A percentile compares a stretch with the other conserved stretches of the same genome.
Conservation (phyloP, 2,329 filamentous ascomycete species). For the Rhexocercosporidium sp. region DNA sequence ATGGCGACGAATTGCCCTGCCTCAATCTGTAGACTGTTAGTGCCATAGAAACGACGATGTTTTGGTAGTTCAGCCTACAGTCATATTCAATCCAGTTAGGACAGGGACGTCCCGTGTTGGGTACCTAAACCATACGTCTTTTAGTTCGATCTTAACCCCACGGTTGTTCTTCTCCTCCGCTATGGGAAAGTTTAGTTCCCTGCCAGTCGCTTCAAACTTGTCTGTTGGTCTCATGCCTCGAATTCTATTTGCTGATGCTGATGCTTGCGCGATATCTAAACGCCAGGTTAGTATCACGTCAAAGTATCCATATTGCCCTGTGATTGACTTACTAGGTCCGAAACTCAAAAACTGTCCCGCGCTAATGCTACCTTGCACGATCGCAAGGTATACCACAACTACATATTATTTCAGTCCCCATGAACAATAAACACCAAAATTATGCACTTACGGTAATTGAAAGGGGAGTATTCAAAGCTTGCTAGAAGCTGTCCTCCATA, state of each 20-base stretch:
- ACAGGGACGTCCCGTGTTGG: slow-evolving; percentile 61
- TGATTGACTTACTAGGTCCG: slow-evolving; percentile 45
- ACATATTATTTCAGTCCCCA: slow-evolving; percentile 46
- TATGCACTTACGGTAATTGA: slow-evolving; percentile 28
- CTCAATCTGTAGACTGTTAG: slow-evolving; percentile 43
- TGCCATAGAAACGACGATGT: neutral
- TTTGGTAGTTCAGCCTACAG: slow-evolving; percentile 32
- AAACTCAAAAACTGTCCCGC: slow-evolving; percentile 60
- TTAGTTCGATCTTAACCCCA: slow-evolving; percentile 61
- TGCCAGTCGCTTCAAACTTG: slow-evolving; percentile 13
- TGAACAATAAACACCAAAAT: slow-evolving; percentile 43
- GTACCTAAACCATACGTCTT: slow-evolving; percentile 64
- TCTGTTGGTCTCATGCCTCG: slow-evolving; percentile 45
- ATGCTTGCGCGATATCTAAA: slow-evolving; percentile 59
- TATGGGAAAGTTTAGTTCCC: slow-evolving; percentile 35
- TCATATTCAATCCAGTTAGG: slow-evolving; percentile 65
- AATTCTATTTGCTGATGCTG: slow-evolving; percentile 64
- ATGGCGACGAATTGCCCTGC: slow-evolving; percentile 74
- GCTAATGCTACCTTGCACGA: slow-evolving; percentile 57
- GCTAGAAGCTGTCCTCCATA: slow-evolving; percentile 52
- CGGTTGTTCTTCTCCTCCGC: slow-evolving; percentile 30
- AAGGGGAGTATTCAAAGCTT: slow-evolving; percentile 39
- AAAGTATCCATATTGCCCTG: neutral
- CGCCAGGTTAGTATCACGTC: slow-evolving; percentile 4
- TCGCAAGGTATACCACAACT: slow-evolving; percentile 59